Evolutionary conservation across 768 basidiomycete genomes (phyloP), one percentile per base, ranked within the genome.

Genomic region (Pleurotus djamor): DNA sequence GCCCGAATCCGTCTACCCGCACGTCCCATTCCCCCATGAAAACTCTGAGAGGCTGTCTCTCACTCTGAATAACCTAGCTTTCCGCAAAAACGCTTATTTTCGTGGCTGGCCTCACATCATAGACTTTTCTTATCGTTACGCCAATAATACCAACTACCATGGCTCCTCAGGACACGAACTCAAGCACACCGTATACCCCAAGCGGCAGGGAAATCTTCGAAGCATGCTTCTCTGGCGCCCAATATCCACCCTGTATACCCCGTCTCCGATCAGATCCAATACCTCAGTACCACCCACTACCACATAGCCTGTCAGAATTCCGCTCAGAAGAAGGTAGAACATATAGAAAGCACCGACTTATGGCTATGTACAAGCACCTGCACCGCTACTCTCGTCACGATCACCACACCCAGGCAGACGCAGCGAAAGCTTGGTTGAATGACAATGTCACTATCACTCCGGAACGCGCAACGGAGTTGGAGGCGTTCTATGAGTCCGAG

Each of bases 401-500:
- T 47, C 44, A 55, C 57, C 43, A 43, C 41, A 48, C 50, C 35
- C 57, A 61, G 47, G 61, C 51, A 45, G 17, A 51, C 52, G 51
- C 34, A 57, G 48, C 55, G 43, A 51, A 57, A 58, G 63, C 57
- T 64, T 66, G 63, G 50, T 59, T 52, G 34, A 64, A 45, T 32
- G 63, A 63, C 36, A 58, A 63, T 21, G 61, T 65, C 16, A 63
- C 62, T n/a, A 64, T 87, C 61, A 85, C 83, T 48, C 85, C 80
- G 36, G 84, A 87, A 67, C 74, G 81, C 60, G 92, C 88, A 13
- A 82, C 86, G 65, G 73, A 80, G 66, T 74, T 92, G 64, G 77
- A 85, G 65, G 81, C 78, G 49, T 81, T 85, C 73, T 96, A 96
- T 74, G 85, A 91, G 64, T 81, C 83, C 64, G 94, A 96, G 69